Evolutionary conservation across 305 asterid genomes (phyloP), one percentile per base, ranked within the genome.

Genomic region (Plantago lanceolata): DNA sequence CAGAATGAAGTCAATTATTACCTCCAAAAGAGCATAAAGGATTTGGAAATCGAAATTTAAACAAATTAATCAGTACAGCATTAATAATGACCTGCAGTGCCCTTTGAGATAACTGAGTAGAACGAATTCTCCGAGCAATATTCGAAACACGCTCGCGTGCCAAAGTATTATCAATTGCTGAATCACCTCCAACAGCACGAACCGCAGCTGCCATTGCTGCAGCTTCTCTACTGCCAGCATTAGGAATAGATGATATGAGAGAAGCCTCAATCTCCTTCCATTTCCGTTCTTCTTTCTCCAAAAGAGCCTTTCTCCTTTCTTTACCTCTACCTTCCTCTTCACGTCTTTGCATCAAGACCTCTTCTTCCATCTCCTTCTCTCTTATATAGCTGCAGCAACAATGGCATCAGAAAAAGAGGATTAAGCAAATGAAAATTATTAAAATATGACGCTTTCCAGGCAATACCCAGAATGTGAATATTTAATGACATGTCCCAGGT

Each of bases 281-380:
- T 73, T 94, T 94, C 28, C 99, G 95, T 69, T 90, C 99, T 78
- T 94, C 99, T 84, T 94, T 90, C 82, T 94, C 99, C 76, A 86
- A 74, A 48, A 94, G 95, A 61, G 91, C 96, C 75, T 90, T 94
- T 78, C 99, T 88, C 77, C 97, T 90, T 73, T 90, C 99, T 80
- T 94, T 94, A 55, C 99, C 99, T 77, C 78, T 83, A 54, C 99
- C 97, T 81, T 94, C 99, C 81, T 94, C 99, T 76, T 94, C 97
- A 61, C 99, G 96, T 70, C 99, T 88, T 85, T 90, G 99, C 95
- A 90, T 86, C 75, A 94, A 74, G 73, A 88, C 87, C 77, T 94
- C 99, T 77, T 94, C 99, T 76, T 94, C 99, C 91, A 94, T 94
- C 84, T 94, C 99, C 79, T 94, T 94, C 80, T 94, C 99, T 79